phyloP scores from a whole-genome alignment of 768 basidiomycete genomes.

The Sporobolomyces phaffii region DNA sequence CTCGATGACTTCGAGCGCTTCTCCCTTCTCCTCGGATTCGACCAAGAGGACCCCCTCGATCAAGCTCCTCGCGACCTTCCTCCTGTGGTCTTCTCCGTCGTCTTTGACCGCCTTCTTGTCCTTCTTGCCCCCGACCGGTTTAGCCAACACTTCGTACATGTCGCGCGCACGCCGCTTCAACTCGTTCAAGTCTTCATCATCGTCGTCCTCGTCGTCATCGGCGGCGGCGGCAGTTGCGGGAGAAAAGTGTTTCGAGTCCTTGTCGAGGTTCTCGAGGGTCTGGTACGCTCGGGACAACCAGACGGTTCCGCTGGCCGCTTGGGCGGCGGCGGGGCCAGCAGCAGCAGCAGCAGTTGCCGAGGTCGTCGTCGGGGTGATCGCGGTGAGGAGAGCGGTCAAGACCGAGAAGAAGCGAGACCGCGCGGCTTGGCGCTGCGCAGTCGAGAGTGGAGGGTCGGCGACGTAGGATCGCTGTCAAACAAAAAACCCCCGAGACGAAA shows the following conservation, averaged over 20 bases:
- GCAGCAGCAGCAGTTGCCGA: neutral
- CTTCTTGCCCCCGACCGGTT: conserved; percentile 2
- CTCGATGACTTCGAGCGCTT: conserved; percentile 61
- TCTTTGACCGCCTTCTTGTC: neutral
- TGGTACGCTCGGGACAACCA: conserved; percentile 35
- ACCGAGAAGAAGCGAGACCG: conserved; percentile 65
- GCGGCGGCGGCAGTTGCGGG: conserved; percentile 8
- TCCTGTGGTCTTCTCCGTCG: neutral
- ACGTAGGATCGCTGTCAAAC: conserved; percentile 61
- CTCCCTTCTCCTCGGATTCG: conserved; percentile 62
- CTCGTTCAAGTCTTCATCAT: conserved; percentile 48
- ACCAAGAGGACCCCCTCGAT: conserved; percentile 57
- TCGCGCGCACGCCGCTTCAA: conserved; percentile 49
- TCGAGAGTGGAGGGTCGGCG: conserved; percentile 67
- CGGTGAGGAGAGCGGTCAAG: conserved; percentile 63
- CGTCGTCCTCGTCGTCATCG: conserved; percentile 9
- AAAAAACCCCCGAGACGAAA: too few species aligned
- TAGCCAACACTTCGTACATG: conserved; percentile 18
- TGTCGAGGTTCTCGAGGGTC: conserved; percentile 35
- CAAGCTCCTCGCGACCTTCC: conserved; percentile 20
- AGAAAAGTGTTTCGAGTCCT: conserved; percentile 37
- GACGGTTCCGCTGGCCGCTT: conserved; percentile 13
- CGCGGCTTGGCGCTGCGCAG: conserved; percentile 61
- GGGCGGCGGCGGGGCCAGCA: neutral
- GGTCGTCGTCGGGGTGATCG: neutral